Evolutionary conservation across 2,329 filamentous ascomycete genomes (phyloP), one percentile per base, ranked within the genome.

Genomic region (Cladosporium sp.): DNA sequence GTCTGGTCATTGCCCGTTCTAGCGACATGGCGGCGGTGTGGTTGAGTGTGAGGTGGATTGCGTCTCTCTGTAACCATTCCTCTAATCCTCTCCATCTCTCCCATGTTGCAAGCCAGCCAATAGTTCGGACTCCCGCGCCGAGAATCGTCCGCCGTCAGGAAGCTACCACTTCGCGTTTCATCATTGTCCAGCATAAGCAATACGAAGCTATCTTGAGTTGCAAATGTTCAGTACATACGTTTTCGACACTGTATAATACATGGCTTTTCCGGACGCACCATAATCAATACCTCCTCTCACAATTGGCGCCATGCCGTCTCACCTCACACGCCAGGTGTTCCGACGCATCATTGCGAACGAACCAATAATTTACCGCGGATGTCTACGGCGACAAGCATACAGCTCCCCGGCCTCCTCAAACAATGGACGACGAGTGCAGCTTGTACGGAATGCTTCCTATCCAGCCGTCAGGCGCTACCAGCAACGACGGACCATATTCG

Each of bases 271-370:
- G 10, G 12, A 36, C 15, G 34, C n/a, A 7, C 32, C 12, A 18
- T n/a, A 57, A 32, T 34, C 30, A 8, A 34, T 34, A 7, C 15
- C 28, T 12, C n/a, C 11, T n/a, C 28, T 21, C 28, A 6, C 18
- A 24, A 26, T 30, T 34, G 44, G 52, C 55, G 70, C n/a, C 15
- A 88, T 88, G 86, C 83, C 83, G 65, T 87, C 86, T 69, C 85
- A 87, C 70, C 80, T 88, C 73, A 86, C 86, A 68, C 85, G 86
- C 76, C 79, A 82, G 77, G 84, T 88, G 71, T 87, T 87, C 77
- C 84, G 85, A 71, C 81, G 82, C 72, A 79, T 88, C 70, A 78
- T 86, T 67, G 82, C 83, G 74, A 82, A 83, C 74, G 80, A 84
- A 69, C 79, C 80, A 58, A 78, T 82, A 34, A 68, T 80, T 54